phyloP scores from a whole-genome alignment of 1,284 basidiomycete genomes.

The Singerocomus rubriflavus region DNA sequence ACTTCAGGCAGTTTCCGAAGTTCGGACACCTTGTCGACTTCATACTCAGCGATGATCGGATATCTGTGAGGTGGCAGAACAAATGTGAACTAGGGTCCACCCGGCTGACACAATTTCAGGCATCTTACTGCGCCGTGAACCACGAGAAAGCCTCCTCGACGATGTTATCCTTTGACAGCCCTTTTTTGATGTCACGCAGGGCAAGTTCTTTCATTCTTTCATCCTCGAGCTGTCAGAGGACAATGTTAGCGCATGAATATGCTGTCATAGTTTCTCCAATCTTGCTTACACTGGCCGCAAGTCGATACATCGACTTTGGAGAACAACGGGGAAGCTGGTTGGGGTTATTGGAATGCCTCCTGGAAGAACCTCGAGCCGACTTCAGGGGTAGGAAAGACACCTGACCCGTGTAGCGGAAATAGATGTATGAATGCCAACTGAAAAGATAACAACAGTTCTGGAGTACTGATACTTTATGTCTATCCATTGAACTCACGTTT shows the following conservation, averaged over 20 bases:
- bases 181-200: slow-evolving; percentile 24
- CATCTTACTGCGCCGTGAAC: slow-evolving; percentile 32
- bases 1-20: slow-evolving; percentile 24
- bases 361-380: slow-evolving; percentile 12
- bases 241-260: not conserved
- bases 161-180: slow-evolving; percentile 27
- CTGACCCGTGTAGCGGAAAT: slow-evolving; percentile 32
- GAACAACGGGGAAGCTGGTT: slow-evolving; percentile 20
- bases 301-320: slow-evolving; percentile 37
- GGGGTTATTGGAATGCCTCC: not conserved
- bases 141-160: slow-evolving; percentile 31
- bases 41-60: slow-evolving; percentile 11
- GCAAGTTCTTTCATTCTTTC: slow-evolving; percentile 27
- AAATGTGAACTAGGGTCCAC: slow-evolving; percentile 24
- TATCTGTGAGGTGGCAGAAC: slow-evolving; percentile 14
- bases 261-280: not conserved
- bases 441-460: not conserved
- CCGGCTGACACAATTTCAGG: not conserved
- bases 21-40: slow-evolving; percentile 21
- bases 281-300: slow-evolving; percentile 23
- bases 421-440: slow-evolving; percentile 29
- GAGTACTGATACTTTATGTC: not conserved
- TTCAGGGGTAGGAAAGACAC: slow-evolving; percentile 27
- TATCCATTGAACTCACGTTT: slow-evolving; percentile 22
- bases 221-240: slow-evolving; percentile 23